These are phyloP conservation scores for Hortaea werneckii DNA, from an alignment of 2,329 filamentous ascomycete genomes.

Conservation along the genomic window DNA sequence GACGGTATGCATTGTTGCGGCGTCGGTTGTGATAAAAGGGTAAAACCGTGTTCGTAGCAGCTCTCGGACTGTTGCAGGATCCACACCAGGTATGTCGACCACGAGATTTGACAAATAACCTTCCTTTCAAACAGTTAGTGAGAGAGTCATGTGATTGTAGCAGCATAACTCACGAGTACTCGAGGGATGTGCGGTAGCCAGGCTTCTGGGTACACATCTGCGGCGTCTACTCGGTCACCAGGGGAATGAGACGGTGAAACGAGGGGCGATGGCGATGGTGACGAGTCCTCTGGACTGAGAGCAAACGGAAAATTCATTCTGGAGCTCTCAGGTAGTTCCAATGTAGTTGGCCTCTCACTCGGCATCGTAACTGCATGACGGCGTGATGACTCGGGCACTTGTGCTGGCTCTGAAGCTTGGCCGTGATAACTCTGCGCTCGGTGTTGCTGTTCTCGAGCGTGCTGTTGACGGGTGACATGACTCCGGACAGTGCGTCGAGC, in stretches of 20 bases:
- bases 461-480: constrained; percentile 24
- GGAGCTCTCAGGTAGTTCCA: constrained; percentile 3
- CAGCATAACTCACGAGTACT: constrained; percentile 15
- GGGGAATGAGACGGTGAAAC: constrained; percentile 13
- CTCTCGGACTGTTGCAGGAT: constrained; percentile 23
- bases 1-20: constrained; percentile 31
- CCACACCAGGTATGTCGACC: constrained; percentile 34
- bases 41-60: constrained; percentile 32
- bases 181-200: constrained; percentile 27
- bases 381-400: neutral
- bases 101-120: constrained; percentile 27
- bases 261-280: constrained; percentile 11
- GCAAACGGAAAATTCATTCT: constrained; percentile 4
- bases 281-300: constrained; percentile 16
- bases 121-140: constrained; percentile 11
- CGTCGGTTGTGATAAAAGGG: constrained; percentile 32
- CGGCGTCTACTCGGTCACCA: constrained; percentile 16
- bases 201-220: constrained; percentile 27
- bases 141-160: constrained; percentile 3
- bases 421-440: constrained; percentile 11
- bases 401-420: neutral
- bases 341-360: constrained; percentile 10
- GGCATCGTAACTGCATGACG: constrained; percentile 2
- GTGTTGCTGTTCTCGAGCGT: constrained; percentile 18
- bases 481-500: constrained; percentile 25